Base-by-base conservation (phyloP, 2,329 filamentous ascomycete genomes). In the Paraphaeosphaeria sporulosa region DNA sequence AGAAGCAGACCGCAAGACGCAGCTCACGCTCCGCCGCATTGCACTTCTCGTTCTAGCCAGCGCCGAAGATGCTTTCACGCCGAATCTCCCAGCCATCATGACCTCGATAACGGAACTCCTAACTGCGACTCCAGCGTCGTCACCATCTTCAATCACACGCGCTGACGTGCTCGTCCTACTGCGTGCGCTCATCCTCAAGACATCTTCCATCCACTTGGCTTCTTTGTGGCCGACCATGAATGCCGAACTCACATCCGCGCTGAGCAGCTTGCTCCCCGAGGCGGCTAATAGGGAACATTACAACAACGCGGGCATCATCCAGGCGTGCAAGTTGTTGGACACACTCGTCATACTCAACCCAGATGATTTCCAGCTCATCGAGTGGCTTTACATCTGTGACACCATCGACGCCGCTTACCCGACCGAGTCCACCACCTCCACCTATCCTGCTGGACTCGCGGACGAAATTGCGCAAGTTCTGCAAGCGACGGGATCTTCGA, bases 361-460 rank as follows among this genome's bases (percentile, higher is more conserved):
- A 0, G 95, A 99, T 68, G 95, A 99, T 76, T 99, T 98, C 79
- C 95, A 98, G 77, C 86, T 98, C n/a, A 90, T 96, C 71, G 93
- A 97, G 81, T 99, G 95, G 95, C 87, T 98, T 4, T 99, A 97
- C 77, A 89, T 99, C 57, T 96, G 93, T 1, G 95, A 99, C 78
- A 98, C 94, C 15, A 94, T 97, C 65, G 95, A 99, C 71, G 94
- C 95, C 1, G 91, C 99, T 36, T 96, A 99, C 78, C 42, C 42
- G 19, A 44, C 42, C 4, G 89, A 91, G 13, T 89, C 92, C 0
- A 80, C 87, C 15, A 15, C 57, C 47, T 81, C 83, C 54, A 90
- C 89, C 79, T 85, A 88, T 61, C 86, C 92, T 1, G 82, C 91
- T 2, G 92, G 92, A 2, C 85, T 98, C 5, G 90, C 91, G 0